Evolutionary conservation across 1,139 yeast species (phyloP), one percentile per base, ranked within the genome.

Genomic region (Scheffersomyces stambukii): DNA sequence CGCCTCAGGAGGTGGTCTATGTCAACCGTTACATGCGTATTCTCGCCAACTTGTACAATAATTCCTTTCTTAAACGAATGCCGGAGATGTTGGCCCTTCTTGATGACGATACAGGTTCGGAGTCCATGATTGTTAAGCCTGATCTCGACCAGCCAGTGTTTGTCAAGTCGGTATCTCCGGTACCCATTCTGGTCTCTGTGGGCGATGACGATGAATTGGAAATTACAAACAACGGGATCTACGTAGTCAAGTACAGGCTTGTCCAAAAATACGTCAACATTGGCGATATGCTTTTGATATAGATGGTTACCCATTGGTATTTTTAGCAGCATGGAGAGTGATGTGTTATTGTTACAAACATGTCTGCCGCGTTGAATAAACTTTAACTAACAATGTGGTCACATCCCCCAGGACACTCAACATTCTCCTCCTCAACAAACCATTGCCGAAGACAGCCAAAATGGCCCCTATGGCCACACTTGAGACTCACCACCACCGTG

Each of bases 401-500:
- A 38, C 94, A 83, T 0, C 94, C 94, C 6, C 80, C 80, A 2
- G 97, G 97, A 49, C 97, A 89, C 33, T 77, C 85, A 3, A 56
- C 46, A 63, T 81, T 78, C 15, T 61, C 68, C 16, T 73, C 81
- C 2, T 66, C 76, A 19, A 80, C 56, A 47, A 84, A 78, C 97
- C 97, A 89, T 27, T 73, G 70, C 36, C 69, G 66, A 46, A 88
- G 64, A 58, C 98, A 91, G 4, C 77, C 77, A 46, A 77, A 77
- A 54, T 91, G 98, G 1, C 94, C 89, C 32, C 79, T 69, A 53
- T 91, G 97, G 0, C 96, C 96, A 60, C 97, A 91, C 25, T 64
- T 70, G 30, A 84, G 57, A 41, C 68, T 61, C 13, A 79, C 60
- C n/a, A 76, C 76, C 14, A 83, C 74, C 8, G 80, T 71, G 31